Conservation (phyloP, 164 flowering plant species). For the Macadamia integrifolia region DNA sequence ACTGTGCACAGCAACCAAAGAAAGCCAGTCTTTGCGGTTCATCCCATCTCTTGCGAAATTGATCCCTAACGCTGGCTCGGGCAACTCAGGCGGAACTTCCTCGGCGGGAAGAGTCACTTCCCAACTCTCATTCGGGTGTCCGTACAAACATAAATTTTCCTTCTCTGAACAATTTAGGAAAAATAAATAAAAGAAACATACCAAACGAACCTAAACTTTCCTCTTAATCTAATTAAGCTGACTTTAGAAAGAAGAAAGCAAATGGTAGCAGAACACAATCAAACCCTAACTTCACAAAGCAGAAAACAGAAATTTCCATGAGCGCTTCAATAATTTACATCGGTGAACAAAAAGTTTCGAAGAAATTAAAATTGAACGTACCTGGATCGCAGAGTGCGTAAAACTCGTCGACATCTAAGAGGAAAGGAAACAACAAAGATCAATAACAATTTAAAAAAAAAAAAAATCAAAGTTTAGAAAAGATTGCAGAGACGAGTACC, state of each 20-base stretch:
- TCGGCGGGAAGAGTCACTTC: slow-evolving; percentile 24
- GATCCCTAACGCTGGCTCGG: slow-evolving; percentile 28
- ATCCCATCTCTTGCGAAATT: slow-evolving; percentile 33
- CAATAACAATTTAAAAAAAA: too few species aligned
- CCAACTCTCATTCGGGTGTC: slow-evolving; percentile 25
- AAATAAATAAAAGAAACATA: background rate
- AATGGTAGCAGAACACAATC: background rate
- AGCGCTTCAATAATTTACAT: too few species aligned
- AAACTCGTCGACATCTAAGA: slow-evolving; percentile 85
- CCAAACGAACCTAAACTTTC: background rate
- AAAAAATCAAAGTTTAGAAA: too few species aligned
- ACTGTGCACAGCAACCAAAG: slow-evolving; percentile 8
- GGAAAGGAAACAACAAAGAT: slow-evolving; percentile 4
- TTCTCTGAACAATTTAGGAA: slow-evolving; percentile 11
- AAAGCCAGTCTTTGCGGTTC: slow-evolving; percentile 15
- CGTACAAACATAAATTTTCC: slow-evolving; percentile 26
- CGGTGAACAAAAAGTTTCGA: too few species aligned
- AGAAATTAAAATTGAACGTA: slow-evolving; percentile 11
- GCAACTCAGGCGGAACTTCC: slow-evolving; percentile 27
- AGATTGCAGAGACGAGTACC: slow-evolving; percentile 28
- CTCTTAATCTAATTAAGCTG: background rate
- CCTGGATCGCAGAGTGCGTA: slow-evolving; percentile 93
- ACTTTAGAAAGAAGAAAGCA: background rate
- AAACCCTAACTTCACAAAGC: background rate
- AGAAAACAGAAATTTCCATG: too few species aligned